Percentiles rank a stretch among this genome's conserved stretches.
Evolutionary conservation across 495 filamentous ascomycete genomes (phyloP).

Genomic region (Aspergillus diversus): DNA sequence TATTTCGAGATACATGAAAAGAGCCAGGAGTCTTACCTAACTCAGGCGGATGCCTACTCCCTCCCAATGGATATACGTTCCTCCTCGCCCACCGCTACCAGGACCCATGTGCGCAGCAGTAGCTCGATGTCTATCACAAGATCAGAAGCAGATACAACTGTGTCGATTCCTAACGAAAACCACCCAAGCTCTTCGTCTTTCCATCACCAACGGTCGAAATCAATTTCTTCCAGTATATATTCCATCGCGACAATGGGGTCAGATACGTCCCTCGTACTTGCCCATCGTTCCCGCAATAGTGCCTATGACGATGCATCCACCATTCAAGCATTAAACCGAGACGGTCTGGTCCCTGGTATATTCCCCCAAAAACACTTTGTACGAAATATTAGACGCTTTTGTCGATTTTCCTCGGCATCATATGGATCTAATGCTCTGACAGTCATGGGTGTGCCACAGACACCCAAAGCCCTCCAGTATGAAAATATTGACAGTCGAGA

Average conservation of each 20-base stretch:
- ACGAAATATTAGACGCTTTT: slow-evolving; percentile 73
- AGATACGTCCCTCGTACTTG: slow-evolving; percentile 64
- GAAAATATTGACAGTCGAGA: slow-evolving; percentile 58
- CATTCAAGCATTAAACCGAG: slow-evolving; percentile 57
- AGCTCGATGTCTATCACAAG: slow-evolving; percentile 51
- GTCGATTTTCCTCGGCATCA: slow-evolving; percentile 76
- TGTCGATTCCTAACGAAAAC: slow-evolving; percentile 36
- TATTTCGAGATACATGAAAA: slow-evolving; percentile 57
- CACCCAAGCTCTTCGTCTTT: slow-evolving; percentile 37
- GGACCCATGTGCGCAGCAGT: slow-evolving; percentile 53
- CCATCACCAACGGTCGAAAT: slow-evolving; percentile 34
- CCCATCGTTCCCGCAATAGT: slow-evolving; percentile 54
- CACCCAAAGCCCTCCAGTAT: slow-evolving; percentile 41
- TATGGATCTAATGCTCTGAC: slow-evolving; percentile 74
- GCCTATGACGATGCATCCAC: slow-evolving; percentile 60
- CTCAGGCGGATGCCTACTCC: slow-evolving; percentile 64
- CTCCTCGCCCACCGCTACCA: slow-evolving; percentile 48
- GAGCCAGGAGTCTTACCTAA: slow-evolving; percentile 59
- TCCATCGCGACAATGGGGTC: slow-evolving; percentile 69
- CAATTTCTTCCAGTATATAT: slow-evolving; percentile 66
- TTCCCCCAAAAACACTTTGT: slow-evolving; percentile 71
- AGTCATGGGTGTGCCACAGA: slow-evolving; percentile 66
- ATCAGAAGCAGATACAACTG: slow-evolving; percentile 48
- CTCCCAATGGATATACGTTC: slow-evolving; percentile 51
- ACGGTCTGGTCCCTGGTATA: slow-evolving; percentile 61